phyloP scores from a whole-genome alignment of 2,329 filamentous ascomycete species.

The Aspergillus ochraceus region DNA sequence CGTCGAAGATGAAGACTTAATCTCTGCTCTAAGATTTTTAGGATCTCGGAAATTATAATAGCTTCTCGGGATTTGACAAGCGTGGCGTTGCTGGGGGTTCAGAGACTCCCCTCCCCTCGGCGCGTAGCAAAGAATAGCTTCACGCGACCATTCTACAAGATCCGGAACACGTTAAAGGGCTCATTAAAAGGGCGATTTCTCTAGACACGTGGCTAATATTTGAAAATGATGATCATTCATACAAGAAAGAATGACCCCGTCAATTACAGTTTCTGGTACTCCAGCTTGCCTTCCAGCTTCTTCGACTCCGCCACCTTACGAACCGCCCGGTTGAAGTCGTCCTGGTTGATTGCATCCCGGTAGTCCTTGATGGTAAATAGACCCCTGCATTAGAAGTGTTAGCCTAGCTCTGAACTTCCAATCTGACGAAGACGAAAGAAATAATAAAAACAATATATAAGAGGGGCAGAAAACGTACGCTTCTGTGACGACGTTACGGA shows the following conservation, averaged over 20 bases:
- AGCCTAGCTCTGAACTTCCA: background rate
- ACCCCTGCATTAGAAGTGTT: slow-evolving; percentile 57
- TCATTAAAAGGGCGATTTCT: background rate
- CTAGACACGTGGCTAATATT: slow-evolving; percentile 14
- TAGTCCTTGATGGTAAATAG: slow-evolving; percentile 99
- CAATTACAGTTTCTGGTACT: slow-evolving; percentile 87
- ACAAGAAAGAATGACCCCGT: slow-evolving; percentile 13
- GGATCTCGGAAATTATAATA: background rate
- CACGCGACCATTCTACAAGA: no score
- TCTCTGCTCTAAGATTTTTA: background rate
- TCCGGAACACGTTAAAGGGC: background rate
- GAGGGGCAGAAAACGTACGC: slow-evolving; percentile 64
- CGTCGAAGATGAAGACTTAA: no score
- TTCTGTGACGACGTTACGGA: slow-evolving; percentile 97
- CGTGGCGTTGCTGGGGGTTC: background rate
- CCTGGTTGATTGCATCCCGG: slow-evolving; percentile 91
- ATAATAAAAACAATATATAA: background rate
- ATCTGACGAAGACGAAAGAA: no score
- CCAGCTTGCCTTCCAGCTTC: slow-evolving; percentile 97
- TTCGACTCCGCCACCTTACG: slow-evolving; percentile 96
- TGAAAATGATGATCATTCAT: slow-evolving; percentile 12
- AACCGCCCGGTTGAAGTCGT: slow-evolving; percentile 99
- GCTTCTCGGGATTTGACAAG: background rate
- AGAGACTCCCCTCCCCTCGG: no score
- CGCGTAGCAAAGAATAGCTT: background rate